Evolutionary conservation across 2,329 filamentous ascomycete species (phyloP).

Genomic region (Xylogone sp.): DNA sequence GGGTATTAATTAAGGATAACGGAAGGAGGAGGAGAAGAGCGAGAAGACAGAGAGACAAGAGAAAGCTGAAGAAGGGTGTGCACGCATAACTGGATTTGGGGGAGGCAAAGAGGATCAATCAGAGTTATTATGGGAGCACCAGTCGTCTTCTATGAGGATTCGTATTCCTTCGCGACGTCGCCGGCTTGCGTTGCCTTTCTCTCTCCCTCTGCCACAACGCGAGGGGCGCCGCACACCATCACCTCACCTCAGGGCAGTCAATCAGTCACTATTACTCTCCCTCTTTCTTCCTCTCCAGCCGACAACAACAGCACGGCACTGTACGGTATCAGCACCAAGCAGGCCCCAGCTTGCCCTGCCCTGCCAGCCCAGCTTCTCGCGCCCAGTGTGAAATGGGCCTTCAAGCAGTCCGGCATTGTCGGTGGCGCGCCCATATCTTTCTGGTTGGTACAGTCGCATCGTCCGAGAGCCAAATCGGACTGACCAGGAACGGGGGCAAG

Average conservation of each 20-base stretch:
- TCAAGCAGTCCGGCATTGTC: neutral
- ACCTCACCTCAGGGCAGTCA: too few relatives aligned
- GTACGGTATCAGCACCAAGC: too few relatives aligned
- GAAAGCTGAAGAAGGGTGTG: too few relatives aligned
- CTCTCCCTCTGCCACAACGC: neutral
- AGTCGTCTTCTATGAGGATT: neutral
- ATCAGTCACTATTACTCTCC: too few relatives aligned
- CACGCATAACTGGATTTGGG: too few relatives aligned
- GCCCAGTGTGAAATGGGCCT: neutral
- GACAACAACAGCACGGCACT: too few relatives aligned
- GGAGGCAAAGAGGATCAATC: neutral
- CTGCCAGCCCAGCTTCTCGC: too few relatives aligned
- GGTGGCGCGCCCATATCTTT: neutral
- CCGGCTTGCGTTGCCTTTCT: neutral
- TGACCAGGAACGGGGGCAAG: neutral
- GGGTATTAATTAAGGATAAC: too few relatives aligned
- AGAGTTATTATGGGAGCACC: neutral
- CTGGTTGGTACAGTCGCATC: neutral
- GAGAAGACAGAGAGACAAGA: too few relatives aligned
- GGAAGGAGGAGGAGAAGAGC: too few relatives aligned
- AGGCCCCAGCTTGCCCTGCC: too few relatives aligned
- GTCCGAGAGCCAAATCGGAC: neutral
- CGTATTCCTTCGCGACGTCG: neutral
- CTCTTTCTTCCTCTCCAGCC: too few relatives aligned
- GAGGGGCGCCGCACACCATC: neutral